Evolutionary conservation across 2,329 filamentous ascomycete genomes (phyloP).

Genomic region (Trichophyton simii): DNA sequence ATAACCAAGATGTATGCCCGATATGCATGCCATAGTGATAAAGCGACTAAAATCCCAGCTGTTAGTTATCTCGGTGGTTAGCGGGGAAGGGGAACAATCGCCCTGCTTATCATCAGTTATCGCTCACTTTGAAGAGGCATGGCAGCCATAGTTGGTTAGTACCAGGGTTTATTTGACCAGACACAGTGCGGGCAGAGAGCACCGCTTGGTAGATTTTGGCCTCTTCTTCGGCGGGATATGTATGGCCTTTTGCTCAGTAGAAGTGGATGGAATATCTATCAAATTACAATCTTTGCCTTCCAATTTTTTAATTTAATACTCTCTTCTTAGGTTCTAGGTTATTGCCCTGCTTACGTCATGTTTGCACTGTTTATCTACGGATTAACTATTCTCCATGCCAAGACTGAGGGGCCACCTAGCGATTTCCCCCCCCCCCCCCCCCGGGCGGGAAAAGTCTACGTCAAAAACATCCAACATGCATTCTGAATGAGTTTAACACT

Average conservation of each 20-base stretch:
- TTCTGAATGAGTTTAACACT: background rate
- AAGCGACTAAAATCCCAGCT: conserved; percentile 4
- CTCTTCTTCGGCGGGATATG: no score
- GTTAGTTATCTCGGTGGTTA: background rate
- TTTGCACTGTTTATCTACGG: background rate
- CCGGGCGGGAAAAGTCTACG: background rate
- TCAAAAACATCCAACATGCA: background rate
- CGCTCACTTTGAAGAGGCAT: background rate
- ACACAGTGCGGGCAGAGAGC: background rate
- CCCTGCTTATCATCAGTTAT: background rate
- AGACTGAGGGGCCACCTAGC: background rate
- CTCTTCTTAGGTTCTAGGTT: background rate
- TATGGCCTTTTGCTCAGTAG: no score
- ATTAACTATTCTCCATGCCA: background rate
- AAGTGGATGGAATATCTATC: no score
- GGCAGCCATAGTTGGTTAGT: no score
- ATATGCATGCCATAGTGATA: conserved; percentile 12
- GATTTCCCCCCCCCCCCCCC: no score
- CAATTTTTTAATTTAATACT: background rate
- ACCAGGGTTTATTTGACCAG: background rate
- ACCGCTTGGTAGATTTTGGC: background rate
- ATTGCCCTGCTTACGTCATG: background rate
- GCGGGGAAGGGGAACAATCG: background rate
- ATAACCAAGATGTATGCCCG: conserved; percentile 6
- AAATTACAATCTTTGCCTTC: no score